These are phyloP conservation scores for Nicotiana noctiflora DNA, from an alignment of 257 asterid species.

Conservation along the genomic window DNA sequence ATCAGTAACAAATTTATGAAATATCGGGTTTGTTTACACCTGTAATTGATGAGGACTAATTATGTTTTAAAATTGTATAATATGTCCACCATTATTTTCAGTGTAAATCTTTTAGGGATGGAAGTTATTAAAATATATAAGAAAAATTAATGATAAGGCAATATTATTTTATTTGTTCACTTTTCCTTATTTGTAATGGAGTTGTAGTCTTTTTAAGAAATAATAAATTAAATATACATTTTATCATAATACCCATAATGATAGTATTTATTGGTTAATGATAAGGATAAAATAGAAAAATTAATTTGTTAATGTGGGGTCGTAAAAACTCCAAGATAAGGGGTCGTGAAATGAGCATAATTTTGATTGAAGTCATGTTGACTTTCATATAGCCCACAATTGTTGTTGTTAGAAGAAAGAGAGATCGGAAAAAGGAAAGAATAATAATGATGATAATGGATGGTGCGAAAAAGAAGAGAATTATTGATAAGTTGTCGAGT, in stretches of 20 bases:
- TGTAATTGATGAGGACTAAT: too few species aligned
- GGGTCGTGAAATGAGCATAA: too few species aligned
- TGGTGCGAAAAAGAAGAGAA: slow-evolving; percentile 7
- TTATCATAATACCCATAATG: too few species aligned
- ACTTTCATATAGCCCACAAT: slow-evolving; percentile 4
- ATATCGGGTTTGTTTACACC: neutral
- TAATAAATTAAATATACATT: too few species aligned
- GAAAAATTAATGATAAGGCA: too few species aligned
- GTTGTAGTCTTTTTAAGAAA: too few species aligned
- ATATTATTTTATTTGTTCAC: too few species aligned
- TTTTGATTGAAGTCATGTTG: neutral
- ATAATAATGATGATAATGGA: slow-evolving; percentile 3
- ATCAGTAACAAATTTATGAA: neutral
- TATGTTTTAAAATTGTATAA: neutral
- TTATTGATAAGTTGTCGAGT: slow-evolving; percentile 7
- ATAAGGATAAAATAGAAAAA: too few species aligned
- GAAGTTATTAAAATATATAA: too few species aligned
- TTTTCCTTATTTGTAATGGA: too few species aligned
- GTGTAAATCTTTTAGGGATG: too few species aligned
- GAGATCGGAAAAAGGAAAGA: neutral
- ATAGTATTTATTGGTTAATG: too few species aligned
- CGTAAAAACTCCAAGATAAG: neutral
- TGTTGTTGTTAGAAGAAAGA: neutral
- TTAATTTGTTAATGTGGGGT: neutral
- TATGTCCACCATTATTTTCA: neutral